Base-by-base conservation (phyloP, 495 filamentous ascomycete genomes). In the Corynascus novoguineensis region DNA sequence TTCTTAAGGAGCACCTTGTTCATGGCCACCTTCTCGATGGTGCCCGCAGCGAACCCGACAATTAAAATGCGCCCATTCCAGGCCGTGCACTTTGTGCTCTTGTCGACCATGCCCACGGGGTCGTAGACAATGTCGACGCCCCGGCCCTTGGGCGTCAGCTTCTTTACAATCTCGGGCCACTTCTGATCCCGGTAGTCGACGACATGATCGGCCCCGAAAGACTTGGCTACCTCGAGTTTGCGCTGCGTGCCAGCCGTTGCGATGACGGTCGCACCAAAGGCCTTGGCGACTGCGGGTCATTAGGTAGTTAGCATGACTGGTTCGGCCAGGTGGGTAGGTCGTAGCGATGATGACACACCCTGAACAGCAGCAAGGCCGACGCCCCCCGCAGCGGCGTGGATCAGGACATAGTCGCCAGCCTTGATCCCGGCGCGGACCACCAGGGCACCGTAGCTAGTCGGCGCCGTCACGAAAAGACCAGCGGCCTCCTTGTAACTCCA, bases 1-100 rank as follows among this genome's bases (percentile, higher is more conserved):
- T 97, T 97, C 81, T 96, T 97, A 64, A 97, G 74, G 62, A 96
- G 69, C 22, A 96, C 88, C 71, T 90, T 83, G 69, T 97, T 97
- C 78, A 91, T 81, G 19, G 88, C 88, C 52, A 97, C 81, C 71
- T 93, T 93, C 75, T 97, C 92, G 63, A 96, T 95, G 45, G 75
- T 77, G 0, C 92, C 92, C 0, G 85, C 92, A 5, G 92, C 89
- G 71, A 96, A 97, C 11, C 92, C 92, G 68, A 97, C 84, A 8
- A 97, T 84, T 41, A 96, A 69, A 40, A 97, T 75, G 4, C 92
- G 78, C 8, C 87, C 92, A 69, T 95, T 95, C 91, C 91, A 97
- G 28, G 87, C 85, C 2, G 85, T 85, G 73, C 92, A 96, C 72
- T 92, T 95, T 59, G 90, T 81, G 66, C 83, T 87, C 68, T 81